Evolutionary conservation across 2,329 filamentous ascomycete genomes (phyloP), one percentile per base, ranked within the genome.

Genomic region (Falciphora oryzae): DNA sequence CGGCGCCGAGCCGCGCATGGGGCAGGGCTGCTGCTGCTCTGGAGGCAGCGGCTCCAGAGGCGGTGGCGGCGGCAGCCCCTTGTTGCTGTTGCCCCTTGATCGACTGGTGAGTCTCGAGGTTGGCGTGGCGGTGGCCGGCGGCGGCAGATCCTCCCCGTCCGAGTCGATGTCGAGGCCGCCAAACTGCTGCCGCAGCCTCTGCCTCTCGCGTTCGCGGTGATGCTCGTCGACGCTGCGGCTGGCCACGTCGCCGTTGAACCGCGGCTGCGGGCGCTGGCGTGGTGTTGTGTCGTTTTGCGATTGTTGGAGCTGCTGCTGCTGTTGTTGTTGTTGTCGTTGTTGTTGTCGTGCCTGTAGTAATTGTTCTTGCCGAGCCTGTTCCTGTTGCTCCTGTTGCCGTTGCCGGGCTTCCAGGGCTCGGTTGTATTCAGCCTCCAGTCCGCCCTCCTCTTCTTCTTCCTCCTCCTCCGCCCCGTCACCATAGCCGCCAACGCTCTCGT

Each of bases 401-500:
- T 13, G n/a, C 44, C 44, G 18, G 18, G 18, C 44, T 53, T 53
- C 44, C 7, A 53, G 44, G 44, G 44, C 44, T n/a, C 44, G 44
- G 22, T 53, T 53, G 44, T 53, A 53, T 53, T n/a, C 44, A 4
- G 44, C 10, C 28, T 57, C 50, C 3, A 27, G 63, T 16, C 35
- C 28, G 69, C 68, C 16, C 56, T 69, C 63, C 38, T 68, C 61
- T 16, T 67, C 57, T 31, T 67, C 61, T 18, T 67, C 57, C 38
- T 67, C 67, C 0, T 72, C 68, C 4, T 72, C 71, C 13, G 72
- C 73, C 27, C 74, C 73, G 59, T 67, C 66, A 11, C 75, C 72
- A 6, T 77, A 78, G 25, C 77, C 76, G 56, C 75, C 81, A 71
- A 78, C 81, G 64, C 84, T 75, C 70, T 87, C 82, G 60, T 72